These are phyloP conservation scores for Pythium chondricola DNA, from an alignment of 352 stramenopile species.

Conservation along the genomic window DNA sequence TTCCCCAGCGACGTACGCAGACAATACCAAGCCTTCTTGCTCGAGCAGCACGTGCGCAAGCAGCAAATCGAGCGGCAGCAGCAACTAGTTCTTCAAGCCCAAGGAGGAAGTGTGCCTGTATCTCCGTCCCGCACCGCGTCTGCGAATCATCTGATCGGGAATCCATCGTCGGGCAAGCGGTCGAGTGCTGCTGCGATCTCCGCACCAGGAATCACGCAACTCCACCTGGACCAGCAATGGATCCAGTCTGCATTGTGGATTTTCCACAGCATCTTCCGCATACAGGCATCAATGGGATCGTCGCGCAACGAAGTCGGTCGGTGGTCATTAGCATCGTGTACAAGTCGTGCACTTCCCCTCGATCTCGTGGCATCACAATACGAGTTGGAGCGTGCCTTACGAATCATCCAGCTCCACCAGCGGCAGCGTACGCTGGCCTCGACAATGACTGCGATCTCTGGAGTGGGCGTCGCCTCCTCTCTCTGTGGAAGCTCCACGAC, in stretches of 20 bases:
- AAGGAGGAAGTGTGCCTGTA: too few relatives aligned
- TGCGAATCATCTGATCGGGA: too few relatives aligned
- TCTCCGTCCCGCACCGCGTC: too few relatives aligned
- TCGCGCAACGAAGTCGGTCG: not conserved
- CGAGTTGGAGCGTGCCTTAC: conserved; percentile 19
- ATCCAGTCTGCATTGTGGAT: conserved; percentile 32
- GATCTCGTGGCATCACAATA: conserved; percentile 40
- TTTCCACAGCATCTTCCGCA: conserved; percentile 41
- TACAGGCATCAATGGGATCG: conserved; percentile 6
- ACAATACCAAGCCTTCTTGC: conserved; percentile 1
- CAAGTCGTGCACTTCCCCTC: conserved; percentile 1
- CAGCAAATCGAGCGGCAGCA: conserved; percentile 6
- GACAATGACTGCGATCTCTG: conserved; percentile 8
- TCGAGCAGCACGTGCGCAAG: conserved; percentile 2
- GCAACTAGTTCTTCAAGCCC: not conserved
- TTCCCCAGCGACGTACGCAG: not conserved
- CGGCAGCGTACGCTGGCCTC: conserved; percentile 6
- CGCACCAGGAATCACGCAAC: not conserved
- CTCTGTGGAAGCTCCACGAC: not conserved
- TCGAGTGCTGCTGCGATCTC: not conserved
- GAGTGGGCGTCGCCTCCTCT: not conserved
- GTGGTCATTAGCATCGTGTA: not conserved
- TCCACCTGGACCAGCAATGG: conserved; percentile 18
- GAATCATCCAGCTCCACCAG: conserved; percentile 13
- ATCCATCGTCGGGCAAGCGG: not conserved